phyloP scores from a whole-genome alignment of 169 alveolate species.

The Cardiosporidium cionae region DNA sequence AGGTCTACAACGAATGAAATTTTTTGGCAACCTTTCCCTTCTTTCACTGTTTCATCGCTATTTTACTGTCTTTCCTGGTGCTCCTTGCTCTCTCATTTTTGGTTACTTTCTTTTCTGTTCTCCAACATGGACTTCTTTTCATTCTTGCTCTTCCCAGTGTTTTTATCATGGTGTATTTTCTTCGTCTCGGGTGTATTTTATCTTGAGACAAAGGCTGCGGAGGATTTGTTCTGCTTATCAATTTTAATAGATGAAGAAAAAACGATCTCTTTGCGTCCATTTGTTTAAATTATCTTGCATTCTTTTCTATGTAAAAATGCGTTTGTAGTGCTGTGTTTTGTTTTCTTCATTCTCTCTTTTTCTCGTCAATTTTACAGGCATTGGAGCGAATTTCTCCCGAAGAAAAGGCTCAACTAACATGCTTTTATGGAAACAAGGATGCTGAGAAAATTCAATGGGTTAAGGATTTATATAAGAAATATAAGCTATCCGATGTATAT shows the following conservation, averaged over 20 bases:
- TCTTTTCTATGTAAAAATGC: background rate
- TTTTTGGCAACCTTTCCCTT: background rate
- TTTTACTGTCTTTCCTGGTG: background rate
- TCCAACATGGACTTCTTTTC: background rate
- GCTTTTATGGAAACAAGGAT: background rate
- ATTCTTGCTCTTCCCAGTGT: background rate
- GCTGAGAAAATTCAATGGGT: background rate
- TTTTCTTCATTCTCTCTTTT: too few relatives aligned
- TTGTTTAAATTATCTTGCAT: background rate
- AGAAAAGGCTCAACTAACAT: background rate
- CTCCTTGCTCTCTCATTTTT: background rate
- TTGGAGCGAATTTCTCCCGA: background rate
- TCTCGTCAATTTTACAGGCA: background rate
- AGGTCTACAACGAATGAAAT: slow-evolving; percentile 5
- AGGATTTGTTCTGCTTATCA: background rate
- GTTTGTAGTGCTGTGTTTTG: background rate
- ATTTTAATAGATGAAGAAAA: background rate
- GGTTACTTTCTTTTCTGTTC: background rate
- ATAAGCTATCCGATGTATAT: background rate
- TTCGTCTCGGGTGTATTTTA: background rate
- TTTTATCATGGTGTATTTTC: background rate
- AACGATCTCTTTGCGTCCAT: background rate
- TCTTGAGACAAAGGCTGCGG: too few relatives aligned
- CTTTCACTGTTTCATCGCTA: background rate
- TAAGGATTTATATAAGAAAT: background rate